A percentile compares a stretch with the other conserved stretches of the same genome.
Conservation (phyloP, 2,329 filamentous ascomycete species). For the Rutstroemia sp. region DNA sequence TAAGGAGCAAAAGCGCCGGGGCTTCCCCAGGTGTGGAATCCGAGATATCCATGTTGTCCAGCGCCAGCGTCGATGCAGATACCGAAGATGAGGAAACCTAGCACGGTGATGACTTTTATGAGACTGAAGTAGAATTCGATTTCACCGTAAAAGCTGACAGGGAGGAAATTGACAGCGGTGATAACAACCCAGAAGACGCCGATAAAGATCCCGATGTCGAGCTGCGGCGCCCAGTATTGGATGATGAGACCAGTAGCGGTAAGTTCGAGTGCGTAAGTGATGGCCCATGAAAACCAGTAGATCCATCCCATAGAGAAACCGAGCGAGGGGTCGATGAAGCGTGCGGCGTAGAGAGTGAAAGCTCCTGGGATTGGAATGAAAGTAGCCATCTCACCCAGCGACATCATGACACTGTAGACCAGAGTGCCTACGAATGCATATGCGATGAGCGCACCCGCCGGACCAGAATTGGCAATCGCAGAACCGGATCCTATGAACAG, state of each 20-base stretch:
- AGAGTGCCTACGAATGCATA: constrained; percentile 64
- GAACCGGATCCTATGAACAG: constrained; percentile 62
- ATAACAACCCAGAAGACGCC: constrained; percentile 66
- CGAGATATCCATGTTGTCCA: constrained; percentile 51
- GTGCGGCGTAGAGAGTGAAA: constrained; percentile 68
- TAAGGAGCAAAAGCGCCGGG: constrained; percentile 58
- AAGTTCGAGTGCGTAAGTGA: constrained; percentile 66
- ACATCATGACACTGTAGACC: constrained; percentile 68
- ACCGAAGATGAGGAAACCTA: constrained; percentile 70
- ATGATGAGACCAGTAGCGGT: constrained; percentile 68
- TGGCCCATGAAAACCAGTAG: constrained; percentile 74
- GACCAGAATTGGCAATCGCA: constrained; percentile 55
- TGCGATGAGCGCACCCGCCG: constrained; percentile 58
- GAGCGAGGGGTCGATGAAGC: constrained; percentile 65
- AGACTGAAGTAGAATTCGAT: constrained; percentile 72
- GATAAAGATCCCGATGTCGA: constrained; percentile 67
- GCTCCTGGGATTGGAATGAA: constrained; percentile 71
- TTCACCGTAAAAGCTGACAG: constrained; percentile 67
- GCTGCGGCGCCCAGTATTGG: constrained; percentile 58
- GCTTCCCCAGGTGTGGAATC: constrained; percentile 49
- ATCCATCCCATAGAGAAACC: constrained; percentile 78
- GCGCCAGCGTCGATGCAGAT: constrained; percentile 69
- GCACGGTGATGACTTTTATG: constrained; percentile 68
- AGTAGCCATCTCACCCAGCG: constrained; percentile 66
- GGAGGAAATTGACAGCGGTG: constrained; percentile 61